Evolutionary conservation across 306 rosid species (phyloP).

Genomic region (Quercus cerris): DNA sequence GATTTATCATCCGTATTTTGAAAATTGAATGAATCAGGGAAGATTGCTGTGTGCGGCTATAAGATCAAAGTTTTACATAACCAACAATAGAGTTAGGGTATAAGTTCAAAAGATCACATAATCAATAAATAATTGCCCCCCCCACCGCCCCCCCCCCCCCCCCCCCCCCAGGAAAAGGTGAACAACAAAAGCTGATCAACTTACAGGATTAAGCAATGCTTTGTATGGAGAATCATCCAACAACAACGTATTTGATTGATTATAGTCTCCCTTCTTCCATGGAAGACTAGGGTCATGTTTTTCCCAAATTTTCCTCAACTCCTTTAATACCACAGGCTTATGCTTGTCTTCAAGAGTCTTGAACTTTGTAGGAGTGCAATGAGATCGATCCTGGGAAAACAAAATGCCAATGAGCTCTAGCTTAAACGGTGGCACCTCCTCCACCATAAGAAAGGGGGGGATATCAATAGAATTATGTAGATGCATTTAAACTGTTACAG

Average conservation of each 20-base stretch:
- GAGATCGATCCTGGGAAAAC: conserved; percentile 49
- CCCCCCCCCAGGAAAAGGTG: background rate
- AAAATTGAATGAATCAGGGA: conserved; percentile 53
- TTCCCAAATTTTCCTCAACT: conserved; percentile 76
- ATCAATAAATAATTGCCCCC: background rate
- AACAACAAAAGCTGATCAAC: background rate
- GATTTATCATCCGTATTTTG: conserved; percentile 41
- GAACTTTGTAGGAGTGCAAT: conserved; percentile 58
- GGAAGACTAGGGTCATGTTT: conserved; percentile 69
- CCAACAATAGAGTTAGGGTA: conserved; percentile 14
- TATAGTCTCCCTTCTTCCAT: conserved; percentile 66
- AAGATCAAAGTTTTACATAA: conserved; percentile 21
- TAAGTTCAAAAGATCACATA: background rate
- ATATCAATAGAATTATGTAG: too few relatives aligned
- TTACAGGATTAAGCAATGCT: conserved; percentile 79
- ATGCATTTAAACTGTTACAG: background rate
- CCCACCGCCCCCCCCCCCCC: background rate
- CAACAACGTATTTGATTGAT: conserved; percentile 67
- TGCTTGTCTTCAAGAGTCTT: conserved; percentile 53
- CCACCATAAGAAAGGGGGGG: too few relatives aligned
- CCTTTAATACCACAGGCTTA: conserved; percentile 74
- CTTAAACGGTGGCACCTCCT: too few relatives aligned
- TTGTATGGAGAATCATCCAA: conserved; percentile 94
- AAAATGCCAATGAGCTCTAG: background rate
- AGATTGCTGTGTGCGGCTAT: conserved; percentile 58